Evolutionary conservation across 371 early-diverging fungal species (phyloP), one percentile per base, ranked within the genome.

Genomic region (Mucor piriformis): DNA sequence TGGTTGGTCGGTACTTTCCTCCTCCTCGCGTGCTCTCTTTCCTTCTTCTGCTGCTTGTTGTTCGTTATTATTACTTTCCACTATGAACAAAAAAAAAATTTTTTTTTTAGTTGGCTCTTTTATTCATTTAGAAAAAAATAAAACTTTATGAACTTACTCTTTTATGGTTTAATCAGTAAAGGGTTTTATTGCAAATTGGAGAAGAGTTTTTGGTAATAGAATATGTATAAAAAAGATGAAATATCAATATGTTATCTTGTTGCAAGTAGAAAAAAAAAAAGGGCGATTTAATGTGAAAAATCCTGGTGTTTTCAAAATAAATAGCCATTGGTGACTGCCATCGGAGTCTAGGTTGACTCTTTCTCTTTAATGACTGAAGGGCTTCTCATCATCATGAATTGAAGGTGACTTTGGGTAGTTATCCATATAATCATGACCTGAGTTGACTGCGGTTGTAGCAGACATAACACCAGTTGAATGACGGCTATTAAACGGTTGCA

Each of bases 21-120:
- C 66, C 48, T 66, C 66, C 48, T 52, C 58, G 38, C 58, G 51
- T n/a, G 51, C 38, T 57, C 66, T 46, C 38, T 66, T 66, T 46
- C 23, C 48, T 3, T 40, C 60, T 32, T 57, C 58, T 25, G 46
- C 11, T 10, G 18, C 24, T 3, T 54, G 24, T 18, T 38, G 46
- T 35, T 48, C 35, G 33, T 23, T 33, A 16, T 27, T 40, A 32
- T 33, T 56, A 25, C 15, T 33, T 42, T 54, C 54, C 54, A 54
- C 54, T 54, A 29, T 11, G 12, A 6, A 57, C 24, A 29, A 46
- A 35, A 49, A 46, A 61, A 40, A 54, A 43, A 34, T 60, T 55
- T 44, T 29, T 57, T 48, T 44, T 11, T 40, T 32, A 5, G 13
- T 21, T 32, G 18, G 15, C 11, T 21, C 15, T 24, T 46, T 21